phyloP scores from a whole-genome alignment of 345 rosid genomes.

The Adansonia digitata region DNA sequence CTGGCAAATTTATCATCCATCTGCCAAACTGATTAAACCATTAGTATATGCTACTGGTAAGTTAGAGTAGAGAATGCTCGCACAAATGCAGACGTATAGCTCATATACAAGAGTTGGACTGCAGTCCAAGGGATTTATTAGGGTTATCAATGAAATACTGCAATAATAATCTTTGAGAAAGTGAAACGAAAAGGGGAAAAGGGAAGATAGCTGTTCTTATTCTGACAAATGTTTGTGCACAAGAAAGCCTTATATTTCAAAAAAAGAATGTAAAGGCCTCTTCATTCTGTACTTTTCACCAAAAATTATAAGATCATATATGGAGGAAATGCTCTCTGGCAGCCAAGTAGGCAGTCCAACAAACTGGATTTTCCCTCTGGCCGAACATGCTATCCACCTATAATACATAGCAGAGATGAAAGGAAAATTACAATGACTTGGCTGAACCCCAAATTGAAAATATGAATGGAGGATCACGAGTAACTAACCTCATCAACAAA shows the following conservation, averaged over 20 bases:
- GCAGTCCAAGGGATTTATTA: too few relatives aligned
- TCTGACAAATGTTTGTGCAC: not conserved
- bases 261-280: not conserved
- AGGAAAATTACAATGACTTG: too few relatives aligned
- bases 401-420: too few relatives aligned
- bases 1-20: conserved; percentile 84
- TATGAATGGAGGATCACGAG: too few relatives aligned
- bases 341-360: not conserved
- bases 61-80: not conserved
- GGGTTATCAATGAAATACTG: not conserved
- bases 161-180: not conserved
- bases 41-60: not conserved
- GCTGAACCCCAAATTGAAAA: too few relatives aligned
- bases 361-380: too few relatives aligned
- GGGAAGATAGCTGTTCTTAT: not conserved
- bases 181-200: not conserved
- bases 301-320: not conserved
- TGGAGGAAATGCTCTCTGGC: not conserved
- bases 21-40: conserved; percentile 26
- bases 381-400: too few relatives aligned
- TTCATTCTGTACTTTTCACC: not conserved
- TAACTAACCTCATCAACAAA: not conserved
- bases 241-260: not conserved
- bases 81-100: not conserved
- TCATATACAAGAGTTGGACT: not conserved